Evolutionary conservation across 768 basidiomycete species (phyloP), one percentile per base, ranked within the genome.

Genomic region (Austroboletus eburneus): DNA sequence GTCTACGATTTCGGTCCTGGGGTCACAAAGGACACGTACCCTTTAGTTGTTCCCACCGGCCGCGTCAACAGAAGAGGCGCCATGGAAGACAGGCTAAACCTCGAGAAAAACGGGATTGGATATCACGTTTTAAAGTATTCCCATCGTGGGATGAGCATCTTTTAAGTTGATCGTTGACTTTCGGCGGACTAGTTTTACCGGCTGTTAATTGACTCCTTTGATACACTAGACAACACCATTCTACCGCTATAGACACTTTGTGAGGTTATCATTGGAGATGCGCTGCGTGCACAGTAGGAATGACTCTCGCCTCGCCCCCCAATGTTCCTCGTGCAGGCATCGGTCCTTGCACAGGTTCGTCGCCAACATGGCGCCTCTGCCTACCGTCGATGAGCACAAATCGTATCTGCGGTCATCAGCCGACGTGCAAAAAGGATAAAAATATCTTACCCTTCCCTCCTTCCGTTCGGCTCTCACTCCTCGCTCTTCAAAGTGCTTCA

Each of bases 1-100:
- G 80, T 89, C 12, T 80, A 82, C 43, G 88, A 91, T 63, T 91
- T 92, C 56, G 87, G 87, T 8, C 79, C 81, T 8, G 79, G 76
- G 9, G 76, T 83, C 13, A 72, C 66, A 2, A 60, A 64, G 25
- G 69, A 72, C 39, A 85, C 85, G 9, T 87, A 85, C 51, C 75
- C 77, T 37, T 49, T 52, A n/a, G 38, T 72, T 25, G 7, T 51
- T 33, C 22, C 57, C 46, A 24, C 46, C 35, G 41, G 45, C 27
- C 62, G 63, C 9, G 14, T 30, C 3, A 33, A 49, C 21, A 49
- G 62, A 48, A 48, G 57, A 44, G n/a, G 61, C 36, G 29, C 18
- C 22, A 9, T 23, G 32, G 51, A 46, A 2, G 49, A 57, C 20
- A 48, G 42, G 18, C 61, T 74, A 12, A 67, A 59, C 30, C 54